A percentile compares a stretch with the other conserved stretches of the same genome.
phyloP scores from a whole-genome alignment of 176 grass and related monocot genomes.

The Lolium perenne region DNA sequence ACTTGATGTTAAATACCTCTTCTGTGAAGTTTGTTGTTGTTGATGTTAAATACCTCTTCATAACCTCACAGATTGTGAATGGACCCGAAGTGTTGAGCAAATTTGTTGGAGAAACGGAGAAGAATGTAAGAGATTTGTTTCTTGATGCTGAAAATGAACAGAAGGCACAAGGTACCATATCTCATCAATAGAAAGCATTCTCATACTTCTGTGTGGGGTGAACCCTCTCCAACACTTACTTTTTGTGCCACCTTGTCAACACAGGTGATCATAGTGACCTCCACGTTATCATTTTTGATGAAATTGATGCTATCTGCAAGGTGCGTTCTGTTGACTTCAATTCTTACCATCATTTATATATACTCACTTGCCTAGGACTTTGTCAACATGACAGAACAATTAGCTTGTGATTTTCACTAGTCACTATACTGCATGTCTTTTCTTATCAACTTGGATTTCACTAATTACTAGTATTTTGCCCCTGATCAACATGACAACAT shows the following conservation, averaged over 20 bases:
- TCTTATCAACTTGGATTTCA: conserved; percentile 3
- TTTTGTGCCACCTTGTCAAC: conserved; percentile 26
- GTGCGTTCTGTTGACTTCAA: conserved; percentile 35
- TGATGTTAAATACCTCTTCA: conserved; percentile 19
- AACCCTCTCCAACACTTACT: conserved; percentile 15
- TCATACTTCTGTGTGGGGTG: conserved; percentile 27
- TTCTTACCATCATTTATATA: neutral
- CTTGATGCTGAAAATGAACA: conserved; percentile 95
- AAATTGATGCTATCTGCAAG: conserved; percentile 96
- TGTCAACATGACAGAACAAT: conserved; percentile 24
- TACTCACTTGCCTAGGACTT: conserved; percentile 17
- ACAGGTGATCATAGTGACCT: conserved; percentile 96
- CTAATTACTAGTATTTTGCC: conserved; percentile 14
- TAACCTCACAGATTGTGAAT: conserved; percentile 65
- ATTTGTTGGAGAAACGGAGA: conserved; percentile 98
- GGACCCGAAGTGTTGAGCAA: conserved; percentile 97
- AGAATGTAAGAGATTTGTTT: conserved; percentile 99
- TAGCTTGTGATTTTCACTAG: neutral
- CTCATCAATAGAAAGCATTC: conserved; percentile 32
- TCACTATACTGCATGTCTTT: neutral
- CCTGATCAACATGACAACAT: neutral
- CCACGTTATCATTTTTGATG: conserved; percentile 98
- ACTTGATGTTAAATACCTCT: conserved; percentile 21
- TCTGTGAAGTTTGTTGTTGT: neutral
- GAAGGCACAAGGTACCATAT: conserved; percentile 55